These are phyloP conservation scores for Penicillium vulpinum DNA, from an alignment of 2,329 filamentous ascomycete genomes.

Conservation along the genomic window DNA sequence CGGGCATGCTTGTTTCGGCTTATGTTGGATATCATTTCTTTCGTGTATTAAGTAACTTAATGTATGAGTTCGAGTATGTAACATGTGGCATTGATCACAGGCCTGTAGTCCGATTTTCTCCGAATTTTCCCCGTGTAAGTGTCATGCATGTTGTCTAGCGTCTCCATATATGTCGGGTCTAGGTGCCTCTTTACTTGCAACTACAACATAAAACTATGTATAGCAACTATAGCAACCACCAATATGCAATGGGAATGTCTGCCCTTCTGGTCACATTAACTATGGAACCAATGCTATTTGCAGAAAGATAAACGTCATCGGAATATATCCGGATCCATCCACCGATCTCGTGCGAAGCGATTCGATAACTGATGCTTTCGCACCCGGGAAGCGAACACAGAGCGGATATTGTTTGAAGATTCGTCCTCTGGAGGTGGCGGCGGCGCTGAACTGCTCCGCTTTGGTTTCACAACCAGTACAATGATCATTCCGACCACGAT, in stretches of 20 bases:
- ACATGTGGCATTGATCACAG: neutral
- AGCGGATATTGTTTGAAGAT: slow-evolving; percentile 25
- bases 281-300: slow-evolving; percentile 20
- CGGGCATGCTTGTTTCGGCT: neutral
- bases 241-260: neutral
- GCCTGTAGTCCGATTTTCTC: neutral
- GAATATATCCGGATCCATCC: slow-evolving; percentile 39
- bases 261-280: slow-evolving; percentile 3
- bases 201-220: too few species aligned
- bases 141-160: neutral
- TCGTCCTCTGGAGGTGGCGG: slow-evolving; percentile 27
- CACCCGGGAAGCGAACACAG: slow-evolving; percentile 23
- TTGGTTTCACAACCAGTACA: slow-evolving; percentile 76
- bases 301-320: slow-evolving; percentile 25
- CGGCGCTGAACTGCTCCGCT: slow-evolving; percentile 38
- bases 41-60: neutral
- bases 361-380: slow-evolving; percentile 24
- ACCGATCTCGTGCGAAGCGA: slow-evolving; percentile 30
- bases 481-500: slow-evolving; percentile 87
- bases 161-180: neutral
- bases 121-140: neutral
- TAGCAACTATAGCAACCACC: neutral
- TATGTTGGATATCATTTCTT: neutral
- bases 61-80: neutral
- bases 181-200: neutral